Evolutionary conservation across 441 rosid genomes (phyloP).

Genomic region (Euphorbia celastroides): DNA sequence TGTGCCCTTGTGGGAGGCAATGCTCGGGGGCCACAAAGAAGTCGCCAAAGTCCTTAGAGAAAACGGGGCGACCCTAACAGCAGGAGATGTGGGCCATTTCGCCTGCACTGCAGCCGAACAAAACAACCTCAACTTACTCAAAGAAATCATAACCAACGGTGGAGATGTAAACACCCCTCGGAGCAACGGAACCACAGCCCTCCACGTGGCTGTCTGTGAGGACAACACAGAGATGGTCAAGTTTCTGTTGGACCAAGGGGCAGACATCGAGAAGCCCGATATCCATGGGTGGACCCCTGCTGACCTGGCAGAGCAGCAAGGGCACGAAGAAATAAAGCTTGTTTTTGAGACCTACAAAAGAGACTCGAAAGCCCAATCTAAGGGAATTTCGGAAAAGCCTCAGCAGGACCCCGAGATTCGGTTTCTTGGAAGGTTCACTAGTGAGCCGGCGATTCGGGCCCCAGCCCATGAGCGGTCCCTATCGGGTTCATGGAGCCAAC

Average conservation of each 20-base stretch:
- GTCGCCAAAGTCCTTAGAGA: conserved; percentile 40
- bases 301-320: conserved; percentile 76
- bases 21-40: conserved; percentile 47
- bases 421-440: conserved; percentile 46
- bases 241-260: conserved; percentile 57
- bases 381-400: conserved; percentile 30
- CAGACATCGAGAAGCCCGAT: conserved; percentile 54
- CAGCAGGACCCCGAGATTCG: conserved; percentile 27
- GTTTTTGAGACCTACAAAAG: conserved; percentile 24
- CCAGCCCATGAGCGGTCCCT: conserved; percentile 25
- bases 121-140: conserved; percentile 44
- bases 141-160: conserved; percentile 41
- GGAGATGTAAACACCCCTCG: conserved; percentile 49
- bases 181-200: conserved; percentile 53
- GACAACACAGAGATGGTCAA: conserved; percentile 54
- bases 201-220: conserved; percentile 68
- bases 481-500: conserved; percentile 28
- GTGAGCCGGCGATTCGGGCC: conserved; percentile 46
- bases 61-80: conserved; percentile 34
- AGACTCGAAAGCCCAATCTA: conserved; percentile 27
- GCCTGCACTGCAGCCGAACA: conserved; percentile 64
- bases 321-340: conserved; percentile 61
- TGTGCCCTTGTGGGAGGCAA: conserved; percentile 75
- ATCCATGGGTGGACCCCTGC: conserved; percentile 54
- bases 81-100: conserved; percentile 66